Evolutionary conservation across 1,284 basidiomycete species (phyloP), one percentile per base, ranked within the genome.

Genomic region (Cystobasidiaceae sp.): DNA sequence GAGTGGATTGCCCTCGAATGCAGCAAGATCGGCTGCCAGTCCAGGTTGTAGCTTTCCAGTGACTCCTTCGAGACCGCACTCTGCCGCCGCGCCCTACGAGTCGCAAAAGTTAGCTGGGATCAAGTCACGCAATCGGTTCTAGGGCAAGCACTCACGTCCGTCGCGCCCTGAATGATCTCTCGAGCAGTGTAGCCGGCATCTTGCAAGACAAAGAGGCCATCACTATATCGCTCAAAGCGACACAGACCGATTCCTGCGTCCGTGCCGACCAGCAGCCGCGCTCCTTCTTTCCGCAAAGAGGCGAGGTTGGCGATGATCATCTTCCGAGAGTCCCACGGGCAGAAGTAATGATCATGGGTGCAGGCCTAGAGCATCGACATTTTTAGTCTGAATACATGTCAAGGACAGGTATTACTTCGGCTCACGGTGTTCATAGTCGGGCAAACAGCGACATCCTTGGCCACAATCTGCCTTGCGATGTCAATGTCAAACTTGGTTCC

Each of bases 231-330:
- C 23, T 59, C 56, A 34, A 59, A 59, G 43, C 45, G 56, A 49
- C 56, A 59, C 9, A 59, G 56, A 15, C 56, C 56, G 19, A 59
- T 59, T 44, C 56, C 56, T 15, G 56, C 56, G 25, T 59, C 56
- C 17, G 56, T 59, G 17, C 56, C 56, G 28, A 59, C 32, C 2
- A 59, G 30, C 11, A 28, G 30, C 8, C 56, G 43, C n/a, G 56
- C 56, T 17, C 56, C 56, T 11, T 33, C 56, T 8, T 6, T 13
- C 17, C 56, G 43, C 17, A 59, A 32, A 27, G 33, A 37, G n/a
- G 56, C 43, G 11, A 59, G 15, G 21, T 59, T 59, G 21, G 23
- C 19, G 27, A 59, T 2, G 19, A 59, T 43, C 56, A 49, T 59
- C 17, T 59, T 33, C 6, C 45, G 44, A 21, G 30, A 21, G 30